Percentiles rank a stretch among this genome's conserved stretches.
Conservation (phyloP, 495 filamentous ascomycete species). For the Pseudoneurospora amorphoporcata region DNA sequence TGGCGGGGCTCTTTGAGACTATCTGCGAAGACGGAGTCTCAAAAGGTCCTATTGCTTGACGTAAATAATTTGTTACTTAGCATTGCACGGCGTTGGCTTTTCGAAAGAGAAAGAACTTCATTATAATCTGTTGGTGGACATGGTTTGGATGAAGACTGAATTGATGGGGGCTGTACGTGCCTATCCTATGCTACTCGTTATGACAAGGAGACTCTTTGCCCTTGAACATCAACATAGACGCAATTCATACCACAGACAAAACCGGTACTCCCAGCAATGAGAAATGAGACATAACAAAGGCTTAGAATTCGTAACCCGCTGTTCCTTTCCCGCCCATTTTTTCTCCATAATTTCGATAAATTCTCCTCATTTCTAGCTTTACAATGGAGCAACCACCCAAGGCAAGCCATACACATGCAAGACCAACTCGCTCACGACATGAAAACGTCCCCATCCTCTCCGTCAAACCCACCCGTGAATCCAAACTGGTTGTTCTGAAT, state of each 20-base stretch:
- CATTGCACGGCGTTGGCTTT: background rate
- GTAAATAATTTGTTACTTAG: background rate
- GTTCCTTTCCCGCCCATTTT: background rate
- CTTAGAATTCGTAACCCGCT: background rate
- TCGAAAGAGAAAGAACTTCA: background rate
- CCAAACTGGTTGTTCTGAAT: slow-evolving; percentile 51
- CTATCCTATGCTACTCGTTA: background rate
- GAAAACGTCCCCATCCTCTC: background rate
- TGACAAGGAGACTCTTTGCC: background rate
- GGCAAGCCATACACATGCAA: background rate
- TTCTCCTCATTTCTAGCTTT: background rate
- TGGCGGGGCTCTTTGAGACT: background rate
- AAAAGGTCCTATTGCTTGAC: background rate
- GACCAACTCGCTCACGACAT: background rate
- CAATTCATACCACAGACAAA: background rate
- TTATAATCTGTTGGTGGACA: background rate
- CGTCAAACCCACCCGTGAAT: slow-evolving; percentile 17
- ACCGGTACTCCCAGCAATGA: background rate
- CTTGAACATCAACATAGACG: background rate
- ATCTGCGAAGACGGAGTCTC: background rate
- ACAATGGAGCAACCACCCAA: background rate
- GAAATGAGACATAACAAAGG: background rate
- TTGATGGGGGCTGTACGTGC: background rate
- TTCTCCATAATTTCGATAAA: background rate
- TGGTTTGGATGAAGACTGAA: background rate